Base-by-base conservation (phyloP, 768 basidiomycete genomes). In the Kwoniella dejecticola region DNA sequence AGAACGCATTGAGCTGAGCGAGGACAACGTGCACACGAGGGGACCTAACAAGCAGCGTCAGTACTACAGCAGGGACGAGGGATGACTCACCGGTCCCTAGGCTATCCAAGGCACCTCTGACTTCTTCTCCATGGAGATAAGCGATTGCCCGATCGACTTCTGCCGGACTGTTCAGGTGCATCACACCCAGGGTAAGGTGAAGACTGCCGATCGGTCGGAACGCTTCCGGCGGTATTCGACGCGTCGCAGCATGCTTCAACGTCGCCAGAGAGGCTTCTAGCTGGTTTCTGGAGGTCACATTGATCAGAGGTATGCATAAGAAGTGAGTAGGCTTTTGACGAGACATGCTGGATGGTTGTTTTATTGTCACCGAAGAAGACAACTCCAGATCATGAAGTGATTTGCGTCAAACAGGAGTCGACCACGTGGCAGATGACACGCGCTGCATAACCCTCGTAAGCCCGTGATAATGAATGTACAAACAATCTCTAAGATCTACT, bases 231-330 rank as follows among this genome's bases (percentile, higher is more conserved):
- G 55, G 44, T 45, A 57, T 26, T 2, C 19, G 26, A 7, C 42
- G 21, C 3, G 41, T 19, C 19, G 30, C 21, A 23, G 42, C 55
- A 46, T 45, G 10, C n/a, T 31, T 41, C 10, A 57, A 44, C 29
- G 30, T 17, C 17, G 1, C 12, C 15, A 57, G 44, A 15, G 44
- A 45, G 3, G 38, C 21, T 4, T 42, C 55, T 11, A 57, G 42
- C 15, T 30, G 55, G 11, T 24, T 15, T 13, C 44, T 38, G n/a
- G 55, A 57, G 2, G 8, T 3, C 13, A 23, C 15, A 26, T 30
- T 57, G n/a, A 46, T 44, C 10, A 57, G 55, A 31, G 55, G 44
- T 57, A 57, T 36, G 29, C 55, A 57, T 46, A 57, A 24, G 15
- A 57, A 57, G 41, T 57, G 55, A 31, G 44, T 57, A 4, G 46